A percentile compares a stretch with the other conserved stretches of the same genome.
These are phyloP conservation scores for Rhododendron molle DNA, from an alignment of 148 eudicot species.

Conservation along the genomic window DNA sequence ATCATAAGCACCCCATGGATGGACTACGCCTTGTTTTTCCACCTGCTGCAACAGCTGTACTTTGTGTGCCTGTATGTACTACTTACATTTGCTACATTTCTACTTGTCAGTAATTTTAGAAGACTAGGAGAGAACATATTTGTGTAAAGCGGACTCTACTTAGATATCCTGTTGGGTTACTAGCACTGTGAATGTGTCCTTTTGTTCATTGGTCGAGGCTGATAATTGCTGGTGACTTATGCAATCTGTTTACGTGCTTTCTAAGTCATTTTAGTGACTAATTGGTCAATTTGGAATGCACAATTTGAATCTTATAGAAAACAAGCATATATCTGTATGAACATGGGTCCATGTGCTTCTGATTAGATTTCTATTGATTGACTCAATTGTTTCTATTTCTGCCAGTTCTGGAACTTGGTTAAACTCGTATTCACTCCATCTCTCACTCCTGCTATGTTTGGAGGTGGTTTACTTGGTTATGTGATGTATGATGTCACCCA, in stretches of 20 bases:
- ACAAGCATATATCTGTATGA: neutral
- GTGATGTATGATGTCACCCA: slow-evolving; percentile 92
- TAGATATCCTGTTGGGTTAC: neutral
- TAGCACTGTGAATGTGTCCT: neutral
- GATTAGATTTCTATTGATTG: neutral
- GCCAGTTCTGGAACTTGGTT: slow-evolving; percentile 74
- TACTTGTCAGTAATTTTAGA: neutral
- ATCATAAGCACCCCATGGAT: slow-evolving; percentile 98
- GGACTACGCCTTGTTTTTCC: slow-evolving; percentile 93
- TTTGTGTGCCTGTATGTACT: slow-evolving; percentile 61
- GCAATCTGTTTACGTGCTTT: neutral
- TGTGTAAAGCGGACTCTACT: neutral
- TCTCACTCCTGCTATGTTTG: slow-evolving; percentile 72
- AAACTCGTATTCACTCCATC: slow-evolving; percentile 57
- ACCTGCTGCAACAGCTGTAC: slow-evolving; percentile 80
- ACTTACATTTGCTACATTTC: neutral
- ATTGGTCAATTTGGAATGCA: neutral
- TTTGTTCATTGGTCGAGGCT: neutral
- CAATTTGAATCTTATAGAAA: neutral
- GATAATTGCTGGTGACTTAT: neutral
- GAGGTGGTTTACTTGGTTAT: slow-evolving; percentile 82
- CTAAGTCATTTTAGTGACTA: neutral
- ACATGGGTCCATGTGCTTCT: neutral
- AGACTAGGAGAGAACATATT: neutral
- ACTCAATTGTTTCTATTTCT: slow-evolving; percentile 7